Evolutionary conservation across 1,284 basidiomycete species (phyloP).

Genomic region (Ceratobasidium sp.): DNA sequence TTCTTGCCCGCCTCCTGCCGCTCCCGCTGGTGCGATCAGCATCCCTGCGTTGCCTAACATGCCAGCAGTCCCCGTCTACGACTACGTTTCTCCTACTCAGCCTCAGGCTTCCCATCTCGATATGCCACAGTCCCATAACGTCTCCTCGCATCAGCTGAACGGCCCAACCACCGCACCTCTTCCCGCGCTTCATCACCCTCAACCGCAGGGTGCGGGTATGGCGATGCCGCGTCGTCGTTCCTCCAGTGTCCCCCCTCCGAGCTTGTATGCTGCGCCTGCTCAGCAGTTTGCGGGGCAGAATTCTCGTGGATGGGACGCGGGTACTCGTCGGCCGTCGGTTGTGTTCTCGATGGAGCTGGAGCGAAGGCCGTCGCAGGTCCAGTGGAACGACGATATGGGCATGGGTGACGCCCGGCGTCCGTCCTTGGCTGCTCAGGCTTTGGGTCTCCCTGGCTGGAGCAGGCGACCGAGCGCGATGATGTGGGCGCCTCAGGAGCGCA

Average conservation of each 20-base stretch:
- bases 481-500: conserved; percentile 27
- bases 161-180: conserved; percentile 20
- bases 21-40: conserved; percentile 26
- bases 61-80: conserved; percentile 23
- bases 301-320: conserved; percentile 24
- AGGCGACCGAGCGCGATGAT: conserved; percentile 28
- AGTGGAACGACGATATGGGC: conserved; percentile 45
- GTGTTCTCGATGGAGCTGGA: conserved; percentile 41
- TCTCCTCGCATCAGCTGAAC: conserved; percentile 12
- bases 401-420: conserved; percentile 41
- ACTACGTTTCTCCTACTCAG: conserved; percentile 38
- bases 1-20: conserved; percentile 37
- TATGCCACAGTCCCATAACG: background rate
- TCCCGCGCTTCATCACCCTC: conserved; percentile 22
- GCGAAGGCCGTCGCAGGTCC: conserved; percentile 40
- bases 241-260: conserved; percentile 41
- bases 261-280: conserved; percentile 38
- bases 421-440: conserved; percentile 10
- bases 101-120: conserved; percentile 34
- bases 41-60: conserved; percentile 27
- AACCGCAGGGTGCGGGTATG: conserved; percentile 15
- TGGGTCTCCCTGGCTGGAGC: conserved; percentile 9
- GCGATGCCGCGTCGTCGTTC: conserved; percentile 31
- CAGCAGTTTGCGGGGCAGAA: background rate
- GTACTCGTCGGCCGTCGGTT: conserved; percentile 30